Conservation (phyloP, 805 yeast species). For the Zygoascus biomembranicola region DNA sequence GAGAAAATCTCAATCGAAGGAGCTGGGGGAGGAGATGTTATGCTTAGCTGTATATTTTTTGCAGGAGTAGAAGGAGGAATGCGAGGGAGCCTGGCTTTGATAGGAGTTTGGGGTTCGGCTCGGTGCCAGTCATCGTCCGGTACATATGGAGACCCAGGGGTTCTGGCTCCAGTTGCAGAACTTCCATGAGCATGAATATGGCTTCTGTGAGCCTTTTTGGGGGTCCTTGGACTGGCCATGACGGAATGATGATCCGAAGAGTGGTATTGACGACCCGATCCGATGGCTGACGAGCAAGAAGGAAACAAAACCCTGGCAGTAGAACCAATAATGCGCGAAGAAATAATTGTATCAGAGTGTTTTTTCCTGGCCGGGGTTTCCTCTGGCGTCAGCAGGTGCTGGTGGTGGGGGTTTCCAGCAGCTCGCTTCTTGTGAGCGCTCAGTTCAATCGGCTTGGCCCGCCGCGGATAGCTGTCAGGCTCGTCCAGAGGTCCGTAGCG, state of each 20-base stretch:
- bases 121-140: neutral
- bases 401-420: neutral
- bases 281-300: slow-evolving; percentile 14
- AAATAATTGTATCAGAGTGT: slow-evolving; percentile 1
- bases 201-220: neutral
- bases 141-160: neutral
- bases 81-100: neutral
- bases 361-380: slow-evolving; percentile 18
- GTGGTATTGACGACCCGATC: slow-evolving; percentile 20
- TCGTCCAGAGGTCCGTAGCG: slow-evolving; percentile 20
- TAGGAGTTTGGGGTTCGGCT: neutral
- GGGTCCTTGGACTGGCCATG: neutral
- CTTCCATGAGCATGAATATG: neutral
- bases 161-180: no score
- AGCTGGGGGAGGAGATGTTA: neutral
- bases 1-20: neutral
- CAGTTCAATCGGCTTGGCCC: neutral
- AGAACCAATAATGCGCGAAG: neutral
- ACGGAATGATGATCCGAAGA: neutral
- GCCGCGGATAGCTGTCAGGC: slow-evolving; percentile 10
- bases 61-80: neutral
- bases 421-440: neutral
- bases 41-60: neutral
- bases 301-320: slow-evolving; percentile 20
- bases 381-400: slow-evolving; percentile 18